Percentiles rank a stretch among this genome's conserved stretches.
Evolutionary conservation across 345 rosid species (phyloP).

Genomic region (Litchi chinensis): DNA sequence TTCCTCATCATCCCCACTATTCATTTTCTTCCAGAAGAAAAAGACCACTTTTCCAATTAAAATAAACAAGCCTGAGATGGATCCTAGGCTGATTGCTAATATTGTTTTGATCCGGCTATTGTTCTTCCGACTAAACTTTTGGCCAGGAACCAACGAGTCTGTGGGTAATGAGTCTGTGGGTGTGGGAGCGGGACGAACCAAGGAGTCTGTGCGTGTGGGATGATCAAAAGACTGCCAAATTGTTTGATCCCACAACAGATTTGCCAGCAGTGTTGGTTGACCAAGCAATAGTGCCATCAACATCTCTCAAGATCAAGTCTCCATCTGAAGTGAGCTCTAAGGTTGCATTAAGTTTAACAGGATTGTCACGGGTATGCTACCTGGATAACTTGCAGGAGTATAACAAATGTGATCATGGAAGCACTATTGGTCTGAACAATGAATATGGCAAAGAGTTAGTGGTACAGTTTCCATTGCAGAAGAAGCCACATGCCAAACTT

Average conservation of each 20-base stretch:
- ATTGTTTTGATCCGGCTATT: background rate
- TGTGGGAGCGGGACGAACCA: constrained; percentile 11
- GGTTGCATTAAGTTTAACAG: constrained; percentile 24
- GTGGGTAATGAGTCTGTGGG: constrained; percentile 15
- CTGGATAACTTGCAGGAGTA: constrained; percentile 19
- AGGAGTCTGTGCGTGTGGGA: constrained; percentile 22
- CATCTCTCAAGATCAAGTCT: constrained; percentile 25
- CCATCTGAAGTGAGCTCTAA: constrained; percentile 23
- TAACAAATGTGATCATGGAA: background rate
- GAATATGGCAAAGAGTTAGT: constrained; percentile 27
- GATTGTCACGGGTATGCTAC: constrained; percentile 23
- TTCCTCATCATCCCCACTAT: constrained; percentile 14
- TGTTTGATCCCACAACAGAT: constrained; percentile 24
- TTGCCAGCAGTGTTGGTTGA: constrained; percentile 18
- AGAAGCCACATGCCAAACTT: constrained; percentile 32
- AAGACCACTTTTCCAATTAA: constrained; percentile 13
- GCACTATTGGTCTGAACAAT: constrained; percentile 17
- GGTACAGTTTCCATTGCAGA: constrained; percentile 13
- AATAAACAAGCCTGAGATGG: background rate
- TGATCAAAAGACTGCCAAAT: constrained; percentile 24
- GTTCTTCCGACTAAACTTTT: constrained; percentile 2
- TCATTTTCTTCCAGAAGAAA: constrained; percentile 1
- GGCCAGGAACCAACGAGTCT: constrained; percentile 22
- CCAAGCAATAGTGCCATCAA: constrained; percentile 23
- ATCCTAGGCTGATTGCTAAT: constrained; percentile 1